Conservation (phyloP, 331 rosid genomes). For the Prunus yedoensis region DNA sequence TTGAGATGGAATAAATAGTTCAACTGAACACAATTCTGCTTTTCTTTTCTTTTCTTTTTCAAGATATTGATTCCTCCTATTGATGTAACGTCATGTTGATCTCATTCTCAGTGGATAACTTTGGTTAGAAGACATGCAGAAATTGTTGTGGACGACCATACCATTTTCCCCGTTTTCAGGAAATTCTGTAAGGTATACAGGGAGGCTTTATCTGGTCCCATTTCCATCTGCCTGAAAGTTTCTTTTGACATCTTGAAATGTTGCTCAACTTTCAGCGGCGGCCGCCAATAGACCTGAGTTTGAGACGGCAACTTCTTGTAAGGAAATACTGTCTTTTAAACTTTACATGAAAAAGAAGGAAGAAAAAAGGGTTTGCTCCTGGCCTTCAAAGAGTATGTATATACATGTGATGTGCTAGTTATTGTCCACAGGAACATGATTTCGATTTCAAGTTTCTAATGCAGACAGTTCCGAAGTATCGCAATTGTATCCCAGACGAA, state of each 20-base stretch:
- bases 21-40: not conserved
- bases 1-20: not conserved
- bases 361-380: not conserved
- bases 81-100: conserved; percentile 11
- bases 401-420: not conserved
- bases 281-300: not conserved
- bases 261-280: conserved; percentile 7
- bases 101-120: conserved; percentile 84
- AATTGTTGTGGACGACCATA: conserved; percentile 60
- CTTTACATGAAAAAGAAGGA: not conserved
- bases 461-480: conserved; percentile 86
- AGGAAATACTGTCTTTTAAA: not conserved
- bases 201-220: not conserved
- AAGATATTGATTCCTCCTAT: not conserved
- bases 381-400: not conserved
- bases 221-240: not conserved
- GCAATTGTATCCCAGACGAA: conserved; percentile 95
- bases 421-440: not conserved
- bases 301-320: conserved; percentile 5
- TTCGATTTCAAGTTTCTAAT: conserved; percentile 25
- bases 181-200: conserved; percentile 71
- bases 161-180: conserved; percentile 53
- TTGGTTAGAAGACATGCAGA: conserved; percentile 83
- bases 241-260: not conserved
- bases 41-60: not conserved